Conservation (phyloP, 257 asterid species). For the Gardenia jasminoides region DNA sequence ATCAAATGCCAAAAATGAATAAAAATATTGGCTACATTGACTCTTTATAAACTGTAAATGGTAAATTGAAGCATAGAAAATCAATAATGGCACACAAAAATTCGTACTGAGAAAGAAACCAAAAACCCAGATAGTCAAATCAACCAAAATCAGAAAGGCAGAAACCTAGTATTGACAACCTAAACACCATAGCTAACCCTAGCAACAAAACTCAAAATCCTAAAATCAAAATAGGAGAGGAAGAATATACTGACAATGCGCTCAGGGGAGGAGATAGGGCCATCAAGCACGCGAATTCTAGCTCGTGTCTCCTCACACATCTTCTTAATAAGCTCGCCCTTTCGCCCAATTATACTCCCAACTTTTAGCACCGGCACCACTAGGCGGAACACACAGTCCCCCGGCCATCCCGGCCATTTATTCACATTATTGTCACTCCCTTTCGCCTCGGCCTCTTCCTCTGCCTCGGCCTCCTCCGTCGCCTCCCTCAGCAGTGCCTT, state of each 20-base stretch:
- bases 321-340: constrained; percentile 83
- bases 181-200: neutral
- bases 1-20: too few species aligned
- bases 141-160: neutral
- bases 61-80: neutral
- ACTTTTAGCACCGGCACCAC: constrained; percentile 76
- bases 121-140: too few species aligned
- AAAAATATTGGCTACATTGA: too few species aligned
- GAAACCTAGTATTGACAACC: neutral
- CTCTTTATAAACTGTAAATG: neutral
- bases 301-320: constrained; percentile 83
- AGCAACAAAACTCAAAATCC: neutral
- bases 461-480: neutral
- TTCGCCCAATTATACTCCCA: constrained; percentile 84
- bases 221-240: neutral
- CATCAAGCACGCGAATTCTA: constrained; percentile 70
- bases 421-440: neutral
- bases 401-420: constrained; percentile 96
- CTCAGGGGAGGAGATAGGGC: constrained; percentile 60
- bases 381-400: constrained; percentile 61
- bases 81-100: neutral
- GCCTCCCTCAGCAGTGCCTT: neutral
- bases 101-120: neutral
- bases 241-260: constrained; percentile 53
- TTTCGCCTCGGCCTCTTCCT: neutral